Evolutionary conservation across 164 flowering plant species (phyloP), one percentile per base, ranked within the genome.

Genomic region (Piper longum): DNA sequence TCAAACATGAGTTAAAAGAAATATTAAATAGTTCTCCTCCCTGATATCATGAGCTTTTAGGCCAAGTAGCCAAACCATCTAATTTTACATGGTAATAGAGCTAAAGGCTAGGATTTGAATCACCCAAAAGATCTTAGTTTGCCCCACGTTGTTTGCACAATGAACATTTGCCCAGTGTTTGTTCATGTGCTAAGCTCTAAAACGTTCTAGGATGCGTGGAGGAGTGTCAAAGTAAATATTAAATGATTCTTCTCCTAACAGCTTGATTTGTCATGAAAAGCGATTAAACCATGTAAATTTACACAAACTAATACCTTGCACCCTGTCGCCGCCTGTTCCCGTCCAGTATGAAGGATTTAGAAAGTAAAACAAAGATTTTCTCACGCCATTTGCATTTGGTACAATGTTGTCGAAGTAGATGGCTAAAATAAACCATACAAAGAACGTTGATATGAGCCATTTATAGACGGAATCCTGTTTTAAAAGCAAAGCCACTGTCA

Each of bases 381-480:
- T 82, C 60, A 86, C 85, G 57, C 97, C 96, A 60, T 82, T 77
- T 51, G 88, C 67, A 66, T 88, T 87, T 56, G 96, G 96, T 40
- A 89, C 56, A 58, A 91, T 79, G 66, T 95, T 95, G 70, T 95
- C 99, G 6, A 95, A 82, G 83, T 95, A 95, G 66, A 95, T 83
- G 13, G 99, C 96, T 84, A 89, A 74, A 65, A 84, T 36, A 68
- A 89, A 77, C 96, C 96, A 95, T 43, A 82, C 19, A 66, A 80
- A 59, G 69, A 85, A 95, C 55, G 89, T 85, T 1, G 73, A 73
- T 39, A 83, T 18, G 13, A 95, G 84, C 96, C 97, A 85, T 66
- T 68, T 74, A 73, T 81, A 95, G 61, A 86, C 74, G 58, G 73
- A 90, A 77, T 84, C 83, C 99, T 91, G 91, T 70, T 65, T 66